phyloP scores from a whole-genome alignment of 306 rosid species.

The Geum urbanum region DNA sequence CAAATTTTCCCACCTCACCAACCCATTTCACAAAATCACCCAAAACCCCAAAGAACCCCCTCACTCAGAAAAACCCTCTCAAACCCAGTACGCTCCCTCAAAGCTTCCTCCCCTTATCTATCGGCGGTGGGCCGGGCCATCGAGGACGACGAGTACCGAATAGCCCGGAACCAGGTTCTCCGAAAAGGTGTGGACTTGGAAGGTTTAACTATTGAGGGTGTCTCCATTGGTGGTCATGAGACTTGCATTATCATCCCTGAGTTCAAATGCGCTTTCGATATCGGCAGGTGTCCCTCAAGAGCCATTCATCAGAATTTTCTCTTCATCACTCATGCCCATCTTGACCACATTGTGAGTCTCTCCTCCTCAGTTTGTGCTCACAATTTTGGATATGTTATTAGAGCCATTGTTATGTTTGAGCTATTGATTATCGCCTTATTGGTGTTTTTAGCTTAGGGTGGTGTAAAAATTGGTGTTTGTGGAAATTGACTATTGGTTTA shows the following conservation, averaged over 20 bases:
- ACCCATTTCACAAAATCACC: conserved; percentile 37
- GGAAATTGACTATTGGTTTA: neutral
- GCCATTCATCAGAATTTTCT: conserved; percentile 84
- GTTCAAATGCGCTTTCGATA: conserved; percentile 87
- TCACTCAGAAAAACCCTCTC: conserved; percentile 32
- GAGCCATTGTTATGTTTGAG: no score
- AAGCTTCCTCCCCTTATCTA: conserved; percentile 59
- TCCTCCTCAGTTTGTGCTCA: no score
- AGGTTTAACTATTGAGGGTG: conserved; percentile 70
- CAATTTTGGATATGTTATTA: no score
- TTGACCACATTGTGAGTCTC: conserved; percentile 89
- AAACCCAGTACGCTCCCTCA: conserved; percentile 36
- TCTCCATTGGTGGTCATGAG: conserved; percentile 91
- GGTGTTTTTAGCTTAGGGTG: neutral
- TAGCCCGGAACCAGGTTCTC: conserved; percentile 69
- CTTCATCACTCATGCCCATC: conserved; percentile 92
- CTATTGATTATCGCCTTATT: no score
- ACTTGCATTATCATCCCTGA: conserved; percentile 85
- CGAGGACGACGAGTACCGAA: conserved; percentile 81
- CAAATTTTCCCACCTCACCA: conserved; percentile 49
- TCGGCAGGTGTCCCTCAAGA: conserved; percentile 76
- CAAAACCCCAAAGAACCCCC: conserved; percentile 28
- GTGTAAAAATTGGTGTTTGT: neutral
- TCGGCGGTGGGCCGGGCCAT: conserved; percentile 65
- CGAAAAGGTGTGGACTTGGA: conserved; percentile 75